A percentile compares a stretch with the other conserved stretches of the same genome.
Conservation (phyloP, 2,329 filamentous ascomycete species). For the Dactylellina leptospora region DNA sequence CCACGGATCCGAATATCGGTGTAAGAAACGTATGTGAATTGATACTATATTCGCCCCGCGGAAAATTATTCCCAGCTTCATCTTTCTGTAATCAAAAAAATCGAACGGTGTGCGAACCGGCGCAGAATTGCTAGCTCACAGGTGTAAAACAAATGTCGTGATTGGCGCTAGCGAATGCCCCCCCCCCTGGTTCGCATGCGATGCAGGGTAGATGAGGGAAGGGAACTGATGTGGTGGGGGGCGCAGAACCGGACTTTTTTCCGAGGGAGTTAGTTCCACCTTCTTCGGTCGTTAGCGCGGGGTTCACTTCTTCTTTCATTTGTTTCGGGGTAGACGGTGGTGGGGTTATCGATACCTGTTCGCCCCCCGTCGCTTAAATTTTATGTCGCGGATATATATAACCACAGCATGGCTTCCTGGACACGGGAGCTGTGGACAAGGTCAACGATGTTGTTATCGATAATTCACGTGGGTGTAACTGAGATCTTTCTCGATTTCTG, state of each 20-base stretch:
- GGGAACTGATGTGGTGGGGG: conserved; percentile 1
- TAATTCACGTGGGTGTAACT: too few species aligned
- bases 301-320: neutral
- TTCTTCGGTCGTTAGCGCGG: conserved; percentile 4
- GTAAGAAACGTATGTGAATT: neutral
- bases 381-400: too few species aligned
- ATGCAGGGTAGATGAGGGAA: conserved; percentile 6
- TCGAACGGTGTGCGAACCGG: conserved; percentile 28
- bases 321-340: neutral
- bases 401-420: too few species aligned
- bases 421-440: too few species aligned
- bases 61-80: conserved; percentile 10
- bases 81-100: conserved; percentile 1
- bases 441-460: too few species aligned
- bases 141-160: conserved; percentile 22
- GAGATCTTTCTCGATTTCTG: too few species aligned
- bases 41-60: conserved; percentile 11
- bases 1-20: neutral
- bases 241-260: neutral
- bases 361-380: too few species aligned
- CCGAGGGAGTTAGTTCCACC: neutral
- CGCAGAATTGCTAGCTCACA: neutral
- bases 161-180: conserved; percentile 23
- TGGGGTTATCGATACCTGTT: neutral
- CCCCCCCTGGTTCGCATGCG: neutral